Base-by-base conservation (phyloP, 2,329 filamentous ascomycete species). In the Monilinia vaccinii-corymbosi region DNA sequence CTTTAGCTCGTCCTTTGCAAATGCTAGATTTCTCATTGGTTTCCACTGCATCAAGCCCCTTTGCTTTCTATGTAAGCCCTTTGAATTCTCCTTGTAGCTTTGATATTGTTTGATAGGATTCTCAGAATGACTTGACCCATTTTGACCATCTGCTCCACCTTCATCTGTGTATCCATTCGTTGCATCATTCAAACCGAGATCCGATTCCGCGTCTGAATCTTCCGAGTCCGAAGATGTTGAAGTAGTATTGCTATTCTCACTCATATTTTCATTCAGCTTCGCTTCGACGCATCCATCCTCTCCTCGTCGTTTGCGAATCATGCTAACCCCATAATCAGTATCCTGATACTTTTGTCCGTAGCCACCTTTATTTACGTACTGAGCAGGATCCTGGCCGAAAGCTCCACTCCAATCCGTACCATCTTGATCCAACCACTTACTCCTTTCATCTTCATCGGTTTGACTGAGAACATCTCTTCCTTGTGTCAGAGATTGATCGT, bases 1-100 rank as follows among this genome's bases (percentile, higher is more conserved):
- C 68, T 88, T 87, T 0, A 88, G 84, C 77, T 97, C 89, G 68
- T 97, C 81, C 75, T 94, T 96, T 47, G 87, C 92, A 72, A 97
- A 97, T 66, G 86, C 84, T 25, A 84, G 78, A 71, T 96, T 96
- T 45, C 93, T 81, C 71, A 92, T 88, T 0, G 93, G 92, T 70
- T 86, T 89, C 91, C 92, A 97, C 73, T 97, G 93, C 90, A 97
- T 96, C 71, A 96, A 69, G 0, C 93, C 93, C 13, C 92, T 81
- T 67, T 97, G 91, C 75, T 92, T 91, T 0, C 92, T 83, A 72
- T 92, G 87, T 71, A 97, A 79, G 49, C 88, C 85, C 64, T 87
- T 84, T 70, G 86, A 90, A 63, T 84, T 81, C 60, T 79, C 78
- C 67, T 84, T 85, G 71, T 87, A 84, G 25, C 86, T 80, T 71